Evolutionary conservation across 78 protist species (phyloP), one percentile per base, ranked within the genome.

Genomic region (Tieghemostelium lacteum): DNA sequence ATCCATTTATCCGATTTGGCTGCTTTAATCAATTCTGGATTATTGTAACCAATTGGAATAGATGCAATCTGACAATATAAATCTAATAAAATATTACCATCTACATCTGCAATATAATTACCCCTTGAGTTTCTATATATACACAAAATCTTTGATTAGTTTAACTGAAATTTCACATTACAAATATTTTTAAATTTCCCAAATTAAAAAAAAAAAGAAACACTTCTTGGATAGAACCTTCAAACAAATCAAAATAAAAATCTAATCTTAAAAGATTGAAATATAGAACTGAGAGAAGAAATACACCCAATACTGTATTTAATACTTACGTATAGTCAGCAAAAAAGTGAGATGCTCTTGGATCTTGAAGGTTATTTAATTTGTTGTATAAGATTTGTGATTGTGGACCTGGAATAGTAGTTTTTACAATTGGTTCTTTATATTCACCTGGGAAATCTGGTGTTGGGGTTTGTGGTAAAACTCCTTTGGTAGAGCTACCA

Each of bases 31-130:
- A 92, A 72, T 29, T 87, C 73, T 24, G 95, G 95, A 40, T 70
- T 63, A 34, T 93, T 93, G 63, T 93, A 93, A 52, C 95, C 95
- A 40, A 93, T 77, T 65, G 96, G 92, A 73, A 91, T 75, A 20
- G 94, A 86, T 29, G 94, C 88, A 71, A 94, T 94, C 31, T 92
- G 94, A 37, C 87, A 65, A 73, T 78, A 92, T 28, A 92, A 55
- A 74, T 94, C 96, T 20, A 94, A 73, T 45, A 92, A 60, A 34
- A 93, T 66, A 73, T 94, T 94, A 45, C 96, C 96, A 72, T 94
- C 96, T 3, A 87, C 94, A 70, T 94, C 96, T 20, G 86, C 87
- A 40, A 94, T 60, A 72, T 94, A 94, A 57, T 94, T 94, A 40
- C 96, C 96, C 37, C 87, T 73, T 58, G 88, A 77, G 29, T 89